Percentiles rank a stretch among this genome's conserved stretches.
Conservation (phyloP, 331 rosid genomes). For the Malus hybrid region DNA sequence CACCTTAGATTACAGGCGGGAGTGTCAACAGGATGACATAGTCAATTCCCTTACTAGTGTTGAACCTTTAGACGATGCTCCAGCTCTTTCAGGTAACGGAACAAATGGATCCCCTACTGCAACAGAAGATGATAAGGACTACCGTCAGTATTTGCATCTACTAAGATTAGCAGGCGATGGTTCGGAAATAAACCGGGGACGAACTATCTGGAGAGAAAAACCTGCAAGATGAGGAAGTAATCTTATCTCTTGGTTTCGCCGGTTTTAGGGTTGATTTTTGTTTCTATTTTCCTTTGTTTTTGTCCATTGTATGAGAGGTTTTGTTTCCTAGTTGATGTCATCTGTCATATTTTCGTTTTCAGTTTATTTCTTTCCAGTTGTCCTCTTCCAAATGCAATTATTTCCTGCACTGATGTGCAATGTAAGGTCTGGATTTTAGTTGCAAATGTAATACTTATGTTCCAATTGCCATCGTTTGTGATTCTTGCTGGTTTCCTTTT, state of each 20-base stretch:
- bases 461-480: background rate
- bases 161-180: slow-evolving; percentile 60
- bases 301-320: background rate
- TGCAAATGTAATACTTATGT: background rate
- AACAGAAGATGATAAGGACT: slow-evolving; percentile 24
- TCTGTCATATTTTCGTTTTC: slow-evolving; percentile 7
- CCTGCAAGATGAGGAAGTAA: slow-evolving; percentile 46
- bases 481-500: background rate
- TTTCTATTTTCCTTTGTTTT: slow-evolving; percentile 3
- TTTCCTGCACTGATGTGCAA: background rate
- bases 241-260: slow-evolving; percentile 4
- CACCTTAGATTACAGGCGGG: slow-evolving; percentile 93
- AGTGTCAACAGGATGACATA: slow-evolving; percentile 69
- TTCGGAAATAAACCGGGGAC: slow-evolving; percentile 86
- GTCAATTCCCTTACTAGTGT: slow-evolving; percentile 78
- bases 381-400: background rate
- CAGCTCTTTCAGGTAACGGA: slow-evolving; percentile 36
- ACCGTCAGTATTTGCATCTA: slow-evolving; percentile 62
- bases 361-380: background rate
- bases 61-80: slow-evolving; percentile 36
- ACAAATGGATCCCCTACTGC: slow-evolving; percentile 51
- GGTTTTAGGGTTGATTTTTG: background rate
- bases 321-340: slow-evolving; percentile 1
- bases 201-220: slow-evolving; percentile 92
- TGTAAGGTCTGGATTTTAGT: background rate